Base-by-base conservation (phyloP, 1,139 yeast genomes). In the Groenewaldozyma sp. region DNA sequence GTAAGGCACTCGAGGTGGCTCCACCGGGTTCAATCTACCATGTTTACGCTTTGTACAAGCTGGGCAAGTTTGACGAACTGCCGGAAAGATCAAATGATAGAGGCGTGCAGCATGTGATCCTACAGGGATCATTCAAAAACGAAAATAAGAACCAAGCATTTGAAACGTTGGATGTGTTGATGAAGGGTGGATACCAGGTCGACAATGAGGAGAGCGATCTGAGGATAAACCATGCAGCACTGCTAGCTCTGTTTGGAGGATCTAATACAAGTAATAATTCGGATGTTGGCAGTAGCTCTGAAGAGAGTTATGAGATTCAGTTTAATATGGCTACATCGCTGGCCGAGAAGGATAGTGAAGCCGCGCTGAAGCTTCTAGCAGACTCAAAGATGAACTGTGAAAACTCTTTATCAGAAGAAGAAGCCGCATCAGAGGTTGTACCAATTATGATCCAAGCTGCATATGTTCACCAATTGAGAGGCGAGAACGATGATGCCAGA, bases 391-490 rank as follows among this genome's bases (percentile, higher is more conserved):
- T 61, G 28, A 57, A 62, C 28, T 72, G 73, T 46, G 49, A 62
- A 26, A 54, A 58, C 37, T 44, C 71, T 1, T 62, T 68, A 34
- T 56, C 60, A 4, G 68, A 66, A 27, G 71, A 72, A 36, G 68
- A 66, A 31, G 58, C 60, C 6, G 57, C 55, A 24, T 63, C 69
- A 31, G 68, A 65, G 29, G 54, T 76, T 21, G 67, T 71, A 13
- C 88, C 93, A 16, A 80, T 83, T 29, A 56, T 71, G 43, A 60
- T 84, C 34, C 93, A 88, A 53, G 72, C 73, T 22, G 81, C 94
- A 1, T 86, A 74, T 54, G 74, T 80, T 18, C 63, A 75, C 42
- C 76, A 74, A 45, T 45, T 68, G 10, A 55, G 62, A 26, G 79
- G 78, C 5, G 59, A 73, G 7, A 31, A 43, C 1, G 64, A 55